A percentile compares a stretch with the other conserved stretches of the same genome.
Conservation (phyloP, 139 green algal species). For the Axilococcus clingmanii region DNA sequence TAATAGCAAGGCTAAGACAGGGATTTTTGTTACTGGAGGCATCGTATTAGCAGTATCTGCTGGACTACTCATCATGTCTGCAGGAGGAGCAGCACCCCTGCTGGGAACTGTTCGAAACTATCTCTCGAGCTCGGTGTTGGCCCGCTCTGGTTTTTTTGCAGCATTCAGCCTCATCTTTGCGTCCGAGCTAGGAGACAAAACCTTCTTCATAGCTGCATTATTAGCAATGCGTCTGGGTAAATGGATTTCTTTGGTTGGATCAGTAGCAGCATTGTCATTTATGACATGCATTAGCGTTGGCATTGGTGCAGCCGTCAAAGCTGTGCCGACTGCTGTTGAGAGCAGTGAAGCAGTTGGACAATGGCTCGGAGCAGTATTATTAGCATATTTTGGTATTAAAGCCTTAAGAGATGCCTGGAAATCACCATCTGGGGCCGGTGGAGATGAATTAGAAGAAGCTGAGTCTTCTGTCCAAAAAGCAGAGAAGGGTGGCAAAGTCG, state of each 20-base stretch:
- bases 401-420: slow-evolving; percentile 42
- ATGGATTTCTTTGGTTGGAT: slow-evolving; percentile 52
- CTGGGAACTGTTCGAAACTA: slow-evolving; percentile 11
- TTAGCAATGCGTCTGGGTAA: slow-evolving; percentile 80
- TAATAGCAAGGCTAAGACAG: no score
- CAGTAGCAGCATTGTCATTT: slow-evolving; percentile 45
- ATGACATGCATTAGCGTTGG: slow-evolving; percentile 90
- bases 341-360: slow-evolving; percentile 67
- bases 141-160: slow-evolving; percentile 77
- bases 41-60: no score
- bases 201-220: slow-evolving; percentile 97
- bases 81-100: not conserved
- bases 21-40: no score
- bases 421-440: not conserved
- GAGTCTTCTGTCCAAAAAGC: slow-evolving; percentile 47
- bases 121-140: slow-evolving; percentile 40
- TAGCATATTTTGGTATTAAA: slow-evolving; percentile 86
- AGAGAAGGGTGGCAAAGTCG: slow-evolving; percentile 26
- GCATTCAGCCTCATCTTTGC: slow-evolving; percentile 96
- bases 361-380: slow-evolving; percentile 69
- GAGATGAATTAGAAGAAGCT: slow-evolving; percentile 64
- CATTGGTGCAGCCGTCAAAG: slow-evolving; percentile 78
- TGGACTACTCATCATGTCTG: no score
- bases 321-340: slow-evolving; percentile 65
- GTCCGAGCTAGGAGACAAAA: slow-evolving; percentile 96